phyloP scores from a whole-genome alignment of 305 asterid species.

The Solanum hybrid region DNA sequence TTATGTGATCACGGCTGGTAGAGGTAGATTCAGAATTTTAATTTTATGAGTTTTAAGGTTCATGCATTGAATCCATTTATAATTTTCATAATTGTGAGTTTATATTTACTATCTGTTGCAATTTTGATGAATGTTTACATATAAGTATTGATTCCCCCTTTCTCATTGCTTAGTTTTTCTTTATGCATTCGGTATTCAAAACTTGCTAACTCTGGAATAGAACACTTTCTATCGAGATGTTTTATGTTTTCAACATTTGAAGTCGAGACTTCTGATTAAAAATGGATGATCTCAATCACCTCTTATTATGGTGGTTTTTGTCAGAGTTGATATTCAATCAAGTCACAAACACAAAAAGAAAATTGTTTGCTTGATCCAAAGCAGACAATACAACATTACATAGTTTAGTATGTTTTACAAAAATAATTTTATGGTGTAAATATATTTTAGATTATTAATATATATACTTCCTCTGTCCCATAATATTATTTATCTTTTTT shows the following conservation, averaged over 20 bases:
- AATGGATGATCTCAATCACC: neutral
- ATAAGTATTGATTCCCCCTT: neutral
- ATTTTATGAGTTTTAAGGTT: neutral
- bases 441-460: neutral
- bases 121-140: neutral
- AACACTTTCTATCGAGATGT: neutral
- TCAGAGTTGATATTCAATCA: neutral
- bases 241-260: neutral
- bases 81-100: neutral
- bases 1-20: neutral
- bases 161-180: neutral
- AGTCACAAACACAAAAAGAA: neutral
- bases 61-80: neutral
- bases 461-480: neutral
- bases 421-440: neutral
- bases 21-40: neutral
- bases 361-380: neutral
- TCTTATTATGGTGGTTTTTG: neutral
- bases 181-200: too few species aligned
- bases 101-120: neutral
- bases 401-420: neutral
- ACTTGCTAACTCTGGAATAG: too few species aligned
- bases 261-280: neutral
- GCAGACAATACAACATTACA: accelerated
- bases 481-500: neutral